Conservation (phyloP, 495 filamentous ascomycete genomes). For the Pyrenopolyporus hunteri region DNA sequence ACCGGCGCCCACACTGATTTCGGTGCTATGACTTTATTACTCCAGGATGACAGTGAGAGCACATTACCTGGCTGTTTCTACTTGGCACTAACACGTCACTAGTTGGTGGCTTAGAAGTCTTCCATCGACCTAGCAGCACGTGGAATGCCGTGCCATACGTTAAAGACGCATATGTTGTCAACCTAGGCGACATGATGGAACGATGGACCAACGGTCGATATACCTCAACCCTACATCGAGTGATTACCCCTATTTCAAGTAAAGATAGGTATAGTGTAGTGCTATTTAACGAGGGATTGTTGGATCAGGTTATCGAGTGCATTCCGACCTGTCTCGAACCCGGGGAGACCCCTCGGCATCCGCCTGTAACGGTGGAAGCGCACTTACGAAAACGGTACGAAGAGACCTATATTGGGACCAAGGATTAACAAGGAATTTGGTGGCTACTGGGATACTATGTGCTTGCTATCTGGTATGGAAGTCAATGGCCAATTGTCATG, state of each 20-base stretch:
- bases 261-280: constrained; percentile 57
- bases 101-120: constrained; percentile 55
- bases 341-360: constrained; percentile 30
- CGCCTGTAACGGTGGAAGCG: constrained; percentile 45
- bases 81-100: background rate
- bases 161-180: constrained; percentile 56
- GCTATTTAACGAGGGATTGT: constrained; percentile 53
- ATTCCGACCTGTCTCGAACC: constrained; percentile 45
- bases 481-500: too few relatives aligned
- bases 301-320: constrained; percentile 46
- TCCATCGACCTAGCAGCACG: constrained; percentile 44
- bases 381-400: constrained; percentile 48
- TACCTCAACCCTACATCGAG: constrained; percentile 57
- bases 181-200: constrained; percentile 59
- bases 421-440: background rate
- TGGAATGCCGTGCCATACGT: constrained; percentile 56
- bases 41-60: constrained; percentile 50
- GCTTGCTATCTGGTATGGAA: too few relatives aligned
- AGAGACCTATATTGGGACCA: constrained; percentile 37
- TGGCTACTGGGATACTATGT: too few relatives aligned
- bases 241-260: constrained; percentile 51
- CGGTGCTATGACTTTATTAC: constrained; percentile 53
- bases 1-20: constrained; percentile 60
- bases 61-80: background rate
- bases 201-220: constrained; percentile 55